These are phyloP conservation scores for Takashimella tepidaria DNA, from an alignment of 1,284 basidiomycete species.

Conservation along the genomic window DNA sequence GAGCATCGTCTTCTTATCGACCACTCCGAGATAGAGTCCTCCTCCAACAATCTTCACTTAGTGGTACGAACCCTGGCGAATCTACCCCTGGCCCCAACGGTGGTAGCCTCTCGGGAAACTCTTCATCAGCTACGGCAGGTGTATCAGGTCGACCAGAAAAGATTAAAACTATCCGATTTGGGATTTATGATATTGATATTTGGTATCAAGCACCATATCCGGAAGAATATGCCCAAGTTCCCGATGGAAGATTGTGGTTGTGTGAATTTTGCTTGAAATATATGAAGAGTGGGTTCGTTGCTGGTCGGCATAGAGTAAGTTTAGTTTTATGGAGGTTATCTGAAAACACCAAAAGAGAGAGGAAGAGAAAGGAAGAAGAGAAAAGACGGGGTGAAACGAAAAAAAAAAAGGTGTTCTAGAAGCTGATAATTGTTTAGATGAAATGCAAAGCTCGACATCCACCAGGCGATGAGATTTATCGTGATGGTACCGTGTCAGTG, in stretches of 20 bases:
- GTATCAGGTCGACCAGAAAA: slow-evolving; percentile 27
- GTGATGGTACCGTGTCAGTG: slow-evolving; percentile 80
- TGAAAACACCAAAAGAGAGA: too few relatives aligned
- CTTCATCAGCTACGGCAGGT: neutral
- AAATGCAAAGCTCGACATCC: slow-evolving; percentile 95
- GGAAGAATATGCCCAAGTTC: slow-evolving; percentile 90
- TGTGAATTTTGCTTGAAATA: slow-evolving; percentile 99
- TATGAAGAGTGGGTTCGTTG: slow-evolving; percentile 91
- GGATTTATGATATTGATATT: slow-evolving; percentile 90
- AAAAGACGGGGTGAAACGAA: too few relatives aligned
- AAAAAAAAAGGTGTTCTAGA: too few relatives aligned
- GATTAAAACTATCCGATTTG: slow-evolving; percentile 86
- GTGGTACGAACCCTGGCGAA: slow-evolving; percentile 12
- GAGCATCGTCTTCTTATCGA: slow-evolving; percentile 14
- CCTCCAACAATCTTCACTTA: slow-evolving; percentile 25
- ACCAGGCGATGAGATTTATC: slow-evolving; percentile 97
- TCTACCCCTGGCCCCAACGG: neutral
- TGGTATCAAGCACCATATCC: slow-evolving; percentile 99
- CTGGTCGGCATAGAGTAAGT: slow-evolving; percentile 76
- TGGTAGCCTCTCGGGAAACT: neutral
- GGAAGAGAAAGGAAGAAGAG: neutral
- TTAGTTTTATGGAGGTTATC: neutral
- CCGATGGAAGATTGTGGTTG: slow-evolving; percentile 90
- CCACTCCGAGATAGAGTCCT: slow-evolving; percentile 40
- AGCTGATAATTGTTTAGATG: slow-evolving; percentile 53